phyloP scores from a whole-genome alignment of 768 basidiomycete species.

The Phallus indusiatus region DNA sequence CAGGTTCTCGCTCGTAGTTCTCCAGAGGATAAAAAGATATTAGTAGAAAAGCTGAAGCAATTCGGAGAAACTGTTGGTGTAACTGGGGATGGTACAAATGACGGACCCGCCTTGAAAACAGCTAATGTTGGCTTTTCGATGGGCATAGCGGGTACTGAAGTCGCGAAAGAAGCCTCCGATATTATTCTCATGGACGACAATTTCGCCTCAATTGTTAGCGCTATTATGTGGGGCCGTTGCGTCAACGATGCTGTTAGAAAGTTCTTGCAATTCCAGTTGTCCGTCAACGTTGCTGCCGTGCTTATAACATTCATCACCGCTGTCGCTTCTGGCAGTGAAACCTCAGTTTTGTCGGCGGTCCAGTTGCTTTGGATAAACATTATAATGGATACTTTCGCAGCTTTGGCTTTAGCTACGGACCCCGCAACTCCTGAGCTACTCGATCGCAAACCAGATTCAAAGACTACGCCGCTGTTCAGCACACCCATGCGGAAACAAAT shows the following conservation, averaged over 20 bases:
- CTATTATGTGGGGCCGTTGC: slow-evolving; percentile 98
- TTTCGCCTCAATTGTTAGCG: slow-evolving; percentile 91
- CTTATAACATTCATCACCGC: slow-evolving; percentile 88
- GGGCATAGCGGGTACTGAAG: slow-evolving; percentile 95
- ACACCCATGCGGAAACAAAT: slow-evolving; percentile 98
- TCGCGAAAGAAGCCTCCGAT: slow-evolving; percentile 98
- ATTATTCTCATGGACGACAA: slow-evolving; percentile 99
- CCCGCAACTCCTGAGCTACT: slow-evolving; percentile 76
- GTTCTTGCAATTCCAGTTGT: slow-evolving; percentile 93
- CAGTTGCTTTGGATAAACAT: slow-evolving; percentile 98
- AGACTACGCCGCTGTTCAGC: slow-evolving; percentile 80
- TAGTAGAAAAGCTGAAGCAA: slow-evolving; percentile 80
- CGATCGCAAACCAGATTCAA: slow-evolving; percentile 85
- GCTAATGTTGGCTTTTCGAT: slow-evolving; percentile 97
- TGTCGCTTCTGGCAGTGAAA: slow-evolving; percentile 64
- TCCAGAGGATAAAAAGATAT: slow-evolving; percentile 91
- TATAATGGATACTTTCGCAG: slow-evolving; percentile 98
- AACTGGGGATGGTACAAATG: slow-evolving; percentile 97
- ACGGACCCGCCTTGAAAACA: slow-evolving; percentile 91
- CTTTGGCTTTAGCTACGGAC: slow-evolving; percentile 94
- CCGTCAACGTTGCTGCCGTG: slow-evolving; percentile 93
- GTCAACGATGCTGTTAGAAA: slow-evolving; percentile 98
- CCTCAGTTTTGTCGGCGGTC: slow-evolving; percentile 88
- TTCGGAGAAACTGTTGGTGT: slow-evolving; percentile 91
- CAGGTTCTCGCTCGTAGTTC: slow-evolving; percentile 97